Evolutionary conservation across 2,329 filamentous ascomycete species (phyloP).

Genomic region (Sclerotinia spermophila): DNA sequence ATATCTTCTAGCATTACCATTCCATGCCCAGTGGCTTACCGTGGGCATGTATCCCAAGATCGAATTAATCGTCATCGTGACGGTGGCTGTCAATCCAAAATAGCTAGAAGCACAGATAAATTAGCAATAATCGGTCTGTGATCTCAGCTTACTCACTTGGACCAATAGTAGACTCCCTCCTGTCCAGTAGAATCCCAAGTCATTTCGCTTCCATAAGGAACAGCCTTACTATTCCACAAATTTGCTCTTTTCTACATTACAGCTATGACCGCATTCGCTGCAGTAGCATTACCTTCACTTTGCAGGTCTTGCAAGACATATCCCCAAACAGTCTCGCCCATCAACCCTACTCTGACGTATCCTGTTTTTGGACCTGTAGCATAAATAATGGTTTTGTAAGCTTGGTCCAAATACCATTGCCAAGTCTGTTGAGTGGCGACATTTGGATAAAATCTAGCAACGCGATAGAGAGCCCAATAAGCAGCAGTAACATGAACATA

Average conservation of each 20-base stretch:
- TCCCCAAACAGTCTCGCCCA: slow-evolving; percentile 58
- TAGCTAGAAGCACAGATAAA: slow-evolving; percentile 33
- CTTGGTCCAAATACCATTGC: slow-evolving; percentile 54
- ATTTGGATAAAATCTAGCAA: slow-evolving; percentile 47
- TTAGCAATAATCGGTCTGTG: background rate
- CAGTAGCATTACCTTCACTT: slow-evolving; percentile 43
- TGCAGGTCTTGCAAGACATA: slow-evolving; percentile 50
- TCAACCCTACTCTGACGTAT: slow-evolving; percentile 49
- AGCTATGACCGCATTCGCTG: slow-evolving; percentile 42
- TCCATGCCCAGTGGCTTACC: slow-evolving; percentile 59
- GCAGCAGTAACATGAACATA: slow-evolving; percentile 55
- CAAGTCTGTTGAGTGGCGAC: slow-evolving; percentile 43
- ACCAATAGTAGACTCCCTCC: slow-evolving; percentile 59
- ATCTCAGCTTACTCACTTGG: slow-evolving; percentile 29
- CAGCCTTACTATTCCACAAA: slow-evolving; percentile 48
- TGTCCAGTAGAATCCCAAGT: slow-evolving; percentile 61
- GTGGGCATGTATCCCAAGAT: slow-evolving; percentile 56
- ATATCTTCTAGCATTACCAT: slow-evolving; percentile 53
- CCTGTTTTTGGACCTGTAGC: slow-evolving; percentile 40
- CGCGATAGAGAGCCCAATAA: slow-evolving; percentile 57
- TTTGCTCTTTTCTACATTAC: slow-evolving; percentile 49
- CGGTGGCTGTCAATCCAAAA: slow-evolving; percentile 47
- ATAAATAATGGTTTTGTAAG: slow-evolving; percentile 48
- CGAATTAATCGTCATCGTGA: slow-evolving; percentile 50
- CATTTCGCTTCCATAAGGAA: slow-evolving; percentile 59